Conservation (phyloP, 371 early-diverging fungal species). For the Zopfochytrium polystomum region DNA sequence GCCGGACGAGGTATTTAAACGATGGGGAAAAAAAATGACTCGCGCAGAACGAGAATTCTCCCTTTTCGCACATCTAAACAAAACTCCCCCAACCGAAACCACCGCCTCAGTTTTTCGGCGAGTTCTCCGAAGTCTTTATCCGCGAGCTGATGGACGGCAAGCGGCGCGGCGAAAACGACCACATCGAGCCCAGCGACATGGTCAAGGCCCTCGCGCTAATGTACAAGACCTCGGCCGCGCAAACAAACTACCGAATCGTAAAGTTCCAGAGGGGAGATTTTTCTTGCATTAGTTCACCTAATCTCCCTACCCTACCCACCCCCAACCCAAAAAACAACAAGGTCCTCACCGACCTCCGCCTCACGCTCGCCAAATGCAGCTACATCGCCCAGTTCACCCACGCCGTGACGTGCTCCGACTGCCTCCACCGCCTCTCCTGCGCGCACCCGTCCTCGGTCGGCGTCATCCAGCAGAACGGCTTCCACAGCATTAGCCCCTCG, state of each 20-base stretch:
- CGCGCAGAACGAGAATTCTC: no score
- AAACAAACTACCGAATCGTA: constrained; percentile 28
- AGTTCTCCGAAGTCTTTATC: constrained; percentile 24
- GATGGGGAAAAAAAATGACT: no score
- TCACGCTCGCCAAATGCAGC: constrained; percentile 26
- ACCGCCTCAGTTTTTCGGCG: constrained; percentile 24
- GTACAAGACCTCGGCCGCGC: constrained; percentile 24
- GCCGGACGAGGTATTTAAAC: constrained; percentile 25
- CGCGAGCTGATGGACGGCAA: constrained; percentile 18
- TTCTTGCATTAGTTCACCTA: no score
- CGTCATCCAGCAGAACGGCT: no score
- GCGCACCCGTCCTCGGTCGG: background rate
- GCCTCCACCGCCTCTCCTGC: constrained; percentile 10
- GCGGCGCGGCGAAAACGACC: constrained; percentile 13
- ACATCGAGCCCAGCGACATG: constrained; percentile 19
- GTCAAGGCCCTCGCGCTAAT: constrained; percentile 18
- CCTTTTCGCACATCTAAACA: no score
- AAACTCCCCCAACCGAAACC: no score
- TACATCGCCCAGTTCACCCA: constrained; percentile 27
- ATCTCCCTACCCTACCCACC: no score
- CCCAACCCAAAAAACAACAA: background rate
- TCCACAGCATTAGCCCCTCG: no score
- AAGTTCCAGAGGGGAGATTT: no score
- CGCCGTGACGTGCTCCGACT: constrained; percentile 18
- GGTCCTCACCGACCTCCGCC: constrained; percentile 27